phyloP scores from a whole-genome alignment of 495 filamentous ascomycete species.

The Penicillium pulvis region DNA sequence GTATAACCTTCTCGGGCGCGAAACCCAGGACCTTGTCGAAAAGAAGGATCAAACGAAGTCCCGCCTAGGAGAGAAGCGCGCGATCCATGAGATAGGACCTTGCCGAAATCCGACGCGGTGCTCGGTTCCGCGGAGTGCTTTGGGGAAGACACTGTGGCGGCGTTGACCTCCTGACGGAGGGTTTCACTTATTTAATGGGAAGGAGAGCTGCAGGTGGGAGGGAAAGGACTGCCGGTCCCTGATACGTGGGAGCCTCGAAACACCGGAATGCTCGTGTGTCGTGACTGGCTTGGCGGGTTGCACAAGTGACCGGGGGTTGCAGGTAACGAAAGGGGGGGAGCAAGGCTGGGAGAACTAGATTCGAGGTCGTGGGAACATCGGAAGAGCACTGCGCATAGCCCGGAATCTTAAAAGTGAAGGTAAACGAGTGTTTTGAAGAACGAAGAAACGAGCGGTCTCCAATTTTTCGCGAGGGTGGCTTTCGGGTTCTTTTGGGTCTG shows the following conservation, averaged over 20 bases:
- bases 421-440: slow-evolving; percentile 1
- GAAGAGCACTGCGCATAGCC: neutral
- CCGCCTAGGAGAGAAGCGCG: slow-evolving; percentile 67
- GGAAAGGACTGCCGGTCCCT: slow-evolving; percentile 15
- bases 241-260: slow-evolving; percentile 22
- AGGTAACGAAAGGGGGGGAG: slow-evolving; percentile 1
- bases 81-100: slow-evolving; percentile 63
- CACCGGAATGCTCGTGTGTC: slow-evolving; percentile 23
- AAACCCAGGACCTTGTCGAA: slow-evolving; percentile 50
- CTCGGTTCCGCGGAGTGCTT: slow-evolving; percentile 33
- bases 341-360: neutral
- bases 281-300: slow-evolving; percentile 24
- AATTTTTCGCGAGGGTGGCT: neutral
- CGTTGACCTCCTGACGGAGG: slow-evolving; percentile 36
- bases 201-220: slow-evolving; percentile 18
- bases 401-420: too few species aligned
- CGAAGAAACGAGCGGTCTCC: neutral
- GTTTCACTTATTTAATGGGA: slow-evolving; percentile 6
- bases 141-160: slow-evolving; percentile 43
- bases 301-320: slow-evolving; percentile 3
- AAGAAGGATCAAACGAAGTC: slow-evolving; percentile 56
- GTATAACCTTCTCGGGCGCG: slow-evolving; percentile 58
- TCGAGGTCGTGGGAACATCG: neutral
- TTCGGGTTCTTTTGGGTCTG: slow-evolving; percentile 6
- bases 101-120: slow-evolving; percentile 53